Percentiles rank a stretch among this genome's conserved stretches.
phyloP scores from a whole-genome alignment of 2,329 filamentous ascomycete species.

The Aspergillus bombycis region DNA sequence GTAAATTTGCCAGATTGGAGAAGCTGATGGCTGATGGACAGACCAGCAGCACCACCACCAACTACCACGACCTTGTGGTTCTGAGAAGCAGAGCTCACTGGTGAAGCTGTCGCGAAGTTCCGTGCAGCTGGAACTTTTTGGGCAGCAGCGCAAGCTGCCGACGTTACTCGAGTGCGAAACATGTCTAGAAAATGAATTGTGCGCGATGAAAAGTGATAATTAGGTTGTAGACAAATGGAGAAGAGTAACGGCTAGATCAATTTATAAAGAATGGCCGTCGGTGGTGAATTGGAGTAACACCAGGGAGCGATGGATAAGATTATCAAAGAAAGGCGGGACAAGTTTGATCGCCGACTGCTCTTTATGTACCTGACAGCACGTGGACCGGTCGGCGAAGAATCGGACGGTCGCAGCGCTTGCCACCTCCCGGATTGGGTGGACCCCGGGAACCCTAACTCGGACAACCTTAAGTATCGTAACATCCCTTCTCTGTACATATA shows the following conservation, averaged over 20 bases:
- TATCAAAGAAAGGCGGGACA: background rate
- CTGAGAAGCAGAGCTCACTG: constrained; percentile 40
- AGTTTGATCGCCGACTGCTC: constrained; percentile 4
- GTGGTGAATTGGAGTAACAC: background rate
- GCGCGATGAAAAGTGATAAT: background rate
- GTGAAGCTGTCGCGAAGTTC: constrained; percentile 35
- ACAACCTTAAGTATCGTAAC: background rate
- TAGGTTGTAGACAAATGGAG: background rate
- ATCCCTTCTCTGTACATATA: too few relatives aligned
- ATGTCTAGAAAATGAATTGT: constrained; percentile 18
- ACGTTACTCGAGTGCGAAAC: constrained; percentile 30
- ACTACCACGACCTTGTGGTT: constrained; percentile 69
- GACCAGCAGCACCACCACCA: constrained; percentile 67
- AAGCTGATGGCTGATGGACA: constrained; percentile 69
- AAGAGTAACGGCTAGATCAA: background rate
- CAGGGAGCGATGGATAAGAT: background rate
- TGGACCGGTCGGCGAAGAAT: constrained; percentile 3
- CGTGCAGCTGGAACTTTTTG: constrained; percentile 10
- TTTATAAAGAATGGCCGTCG: background rate
- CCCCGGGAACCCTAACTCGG: background rate
- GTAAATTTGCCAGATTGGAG: constrained; percentile 61
- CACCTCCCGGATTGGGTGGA: background rate
- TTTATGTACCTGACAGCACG: background rate
- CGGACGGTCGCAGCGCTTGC: background rate
- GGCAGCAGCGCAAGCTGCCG: constrained; percentile 26